Conservation (phyloP, 2,329 filamentous ascomycete species). For the Colletotrichum godetiae region DNA sequence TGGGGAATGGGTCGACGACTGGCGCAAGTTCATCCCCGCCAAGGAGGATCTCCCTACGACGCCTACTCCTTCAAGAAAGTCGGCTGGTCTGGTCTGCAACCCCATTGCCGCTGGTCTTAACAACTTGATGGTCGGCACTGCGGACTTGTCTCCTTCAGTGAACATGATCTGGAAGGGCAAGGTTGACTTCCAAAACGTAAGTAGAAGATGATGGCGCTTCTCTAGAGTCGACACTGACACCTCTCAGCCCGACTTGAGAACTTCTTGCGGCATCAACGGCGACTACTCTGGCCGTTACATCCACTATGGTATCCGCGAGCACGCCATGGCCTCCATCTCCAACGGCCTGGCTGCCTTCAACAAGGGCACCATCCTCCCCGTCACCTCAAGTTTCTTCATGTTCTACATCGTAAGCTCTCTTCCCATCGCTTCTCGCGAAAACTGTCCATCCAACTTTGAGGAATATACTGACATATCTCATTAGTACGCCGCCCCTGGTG, state of each 20-base stretch:
- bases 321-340: conserved; percentile 69
- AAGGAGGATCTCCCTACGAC: conserved; percentile 56
- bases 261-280: conserved; percentile 63
- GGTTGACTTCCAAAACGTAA: conserved; percentile 58
- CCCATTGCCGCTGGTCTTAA: conserved; percentile 59
- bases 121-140: conserved; percentile 65
- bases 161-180: conserved; percentile 67
- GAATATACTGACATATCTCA: background rate
- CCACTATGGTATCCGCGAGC: conserved; percentile 70
- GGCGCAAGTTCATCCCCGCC: conserved; percentile 59
- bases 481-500: conserved; percentile 64
- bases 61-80: conserved; percentile 62
- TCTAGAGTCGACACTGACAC: background rate
- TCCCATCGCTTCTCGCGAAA: background rate
- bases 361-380: conserved; percentile 65
- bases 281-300: conserved; percentile 66
- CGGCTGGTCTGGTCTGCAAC: conserved; percentile 60
- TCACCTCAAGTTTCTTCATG: conserved; percentile 72
- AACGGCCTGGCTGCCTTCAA: conserved; percentile 70
- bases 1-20: conserved; percentile 60
- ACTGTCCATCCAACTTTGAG: no score
- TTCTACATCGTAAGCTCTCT: conserved; percentile 60
- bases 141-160: conserved; percentile 63
- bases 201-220: background rate
- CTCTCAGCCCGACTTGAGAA: conserved; percentile 45